Evolutionary conservation across 2,329 filamentous ascomycete species (phyloP).

Genomic region (Meredithiella fracta): DNA sequence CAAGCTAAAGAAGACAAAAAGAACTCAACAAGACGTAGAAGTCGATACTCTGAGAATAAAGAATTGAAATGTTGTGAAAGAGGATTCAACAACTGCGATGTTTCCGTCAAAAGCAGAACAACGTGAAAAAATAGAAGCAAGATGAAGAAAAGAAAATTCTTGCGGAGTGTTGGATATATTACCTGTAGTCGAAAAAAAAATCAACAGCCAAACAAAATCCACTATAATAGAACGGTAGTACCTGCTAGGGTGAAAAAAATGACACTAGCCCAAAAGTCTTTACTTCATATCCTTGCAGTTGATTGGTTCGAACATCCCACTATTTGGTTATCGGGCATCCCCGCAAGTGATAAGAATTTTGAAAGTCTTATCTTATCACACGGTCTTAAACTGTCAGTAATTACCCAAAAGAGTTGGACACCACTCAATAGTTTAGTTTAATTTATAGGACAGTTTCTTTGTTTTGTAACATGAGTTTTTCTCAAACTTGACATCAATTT

Average conservation of each 20-base stretch:
- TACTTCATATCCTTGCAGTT: too few relatives aligned
- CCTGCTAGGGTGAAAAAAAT: too few relatives aligned
- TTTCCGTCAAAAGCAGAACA: neutral
- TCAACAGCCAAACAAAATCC: too few relatives aligned
- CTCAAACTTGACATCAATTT: too few relatives aligned
- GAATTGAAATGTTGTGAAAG: neutral
- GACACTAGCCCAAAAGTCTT: too few relatives aligned
- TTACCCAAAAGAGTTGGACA: too few relatives aligned
- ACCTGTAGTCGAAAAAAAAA: too few relatives aligned
- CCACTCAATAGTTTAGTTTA: too few relatives aligned
- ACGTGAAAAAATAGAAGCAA: neutral
- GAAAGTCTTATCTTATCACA: neutral
- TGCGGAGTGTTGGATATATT: neutral
- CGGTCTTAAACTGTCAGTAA: neutral
- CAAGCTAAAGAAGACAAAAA: neutral
- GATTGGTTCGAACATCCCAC: neutral
- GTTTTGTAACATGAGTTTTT: too few relatives aligned
- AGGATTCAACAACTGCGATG: neutral
- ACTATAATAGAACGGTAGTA: too few relatives aligned
- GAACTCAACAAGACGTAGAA: neutral
- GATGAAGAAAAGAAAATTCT: slow-evolving; percentile 2
- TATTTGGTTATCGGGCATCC: slow-evolving; percentile 6
- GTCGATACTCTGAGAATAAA: neutral
- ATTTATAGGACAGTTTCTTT: too few relatives aligned
- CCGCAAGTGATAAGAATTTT: slow-evolving; percentile 2